Conservation (phyloP, 2,329 filamentous ascomycete genomes). For the Dactylonectria estremocensis region DNA sequence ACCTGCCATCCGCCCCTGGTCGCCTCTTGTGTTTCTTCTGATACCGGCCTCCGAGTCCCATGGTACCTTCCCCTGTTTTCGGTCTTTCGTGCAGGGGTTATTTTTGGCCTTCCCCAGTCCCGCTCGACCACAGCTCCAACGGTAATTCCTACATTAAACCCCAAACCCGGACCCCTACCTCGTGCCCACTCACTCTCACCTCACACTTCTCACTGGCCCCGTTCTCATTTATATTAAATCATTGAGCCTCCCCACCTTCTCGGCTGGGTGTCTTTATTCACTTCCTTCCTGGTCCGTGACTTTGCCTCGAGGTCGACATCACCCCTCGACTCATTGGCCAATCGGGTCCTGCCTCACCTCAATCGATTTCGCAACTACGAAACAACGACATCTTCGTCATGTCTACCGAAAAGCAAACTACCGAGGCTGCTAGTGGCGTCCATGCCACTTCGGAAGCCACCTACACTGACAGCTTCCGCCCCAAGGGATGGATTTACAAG, state of each 20-base stretch:
- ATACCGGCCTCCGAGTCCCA: slow-evolving; percentile 24
- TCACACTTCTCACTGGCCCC: neutral
- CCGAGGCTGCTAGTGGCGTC: slow-evolving; percentile 31
- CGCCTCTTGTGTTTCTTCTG: slow-evolving; percentile 18
- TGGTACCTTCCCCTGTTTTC: slow-evolving; percentile 7
- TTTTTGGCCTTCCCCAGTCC: slow-evolving; percentile 40
- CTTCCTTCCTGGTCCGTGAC: slow-evolving; percentile 2
- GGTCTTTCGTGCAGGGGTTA: slow-evolving; percentile 34
- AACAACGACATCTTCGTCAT: slow-evolving; percentile 36
- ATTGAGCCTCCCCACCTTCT: neutral
- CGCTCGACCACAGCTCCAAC: slow-evolving; percentile 15
- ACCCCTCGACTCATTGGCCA: slow-evolving; percentile 3
- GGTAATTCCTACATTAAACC: slow-evolving; percentile 16
- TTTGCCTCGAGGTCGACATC: slow-evolving; percentile 2
- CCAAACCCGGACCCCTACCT: slow-evolving; percentile 13
- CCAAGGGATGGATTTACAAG: slow-evolving; percentile 78
- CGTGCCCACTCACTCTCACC: slow-evolving; percentile 5
- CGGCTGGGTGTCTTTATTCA: neutral
- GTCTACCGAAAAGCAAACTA: slow-evolving; percentile 47
- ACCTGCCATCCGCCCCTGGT: slow-evolving; percentile 38
- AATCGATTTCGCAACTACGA: neutral
- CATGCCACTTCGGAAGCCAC: slow-evolving; percentile 37
- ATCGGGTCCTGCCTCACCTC: slow-evolving; percentile 10
- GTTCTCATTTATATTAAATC: slow-evolving; percentile 21
- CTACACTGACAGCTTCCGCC: slow-evolving; percentile 52